Percentiles rank a stretch among this genome's conserved stretches.
These are phyloP conservation scores for Fusarium tjaetaba DNA, from an alignment of 2,329 filamentous ascomycete genomes.

Conservation along the genomic window DNA sequence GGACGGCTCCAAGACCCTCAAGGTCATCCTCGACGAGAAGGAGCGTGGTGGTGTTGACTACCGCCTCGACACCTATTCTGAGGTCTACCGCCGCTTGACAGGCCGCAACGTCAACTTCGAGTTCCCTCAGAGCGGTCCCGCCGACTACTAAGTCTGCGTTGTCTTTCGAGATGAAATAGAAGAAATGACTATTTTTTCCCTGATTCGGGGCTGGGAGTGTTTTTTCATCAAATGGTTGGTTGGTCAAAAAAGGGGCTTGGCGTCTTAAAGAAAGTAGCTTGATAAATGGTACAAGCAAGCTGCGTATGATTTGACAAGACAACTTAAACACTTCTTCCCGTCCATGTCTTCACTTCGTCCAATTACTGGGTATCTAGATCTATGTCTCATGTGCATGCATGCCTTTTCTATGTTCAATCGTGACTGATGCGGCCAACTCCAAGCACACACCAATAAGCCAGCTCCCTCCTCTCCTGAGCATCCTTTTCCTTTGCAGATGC, in stretches of 20 bases:
- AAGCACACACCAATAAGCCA: constrained; percentile 96
- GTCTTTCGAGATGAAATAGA: constrained; percentile 30
- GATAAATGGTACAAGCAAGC: constrained; percentile 58
- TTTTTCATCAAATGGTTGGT: constrained; percentile 50
- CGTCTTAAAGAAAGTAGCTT: constrained; percentile 63
- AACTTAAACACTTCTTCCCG: constrained; percentile 45
- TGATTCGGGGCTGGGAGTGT: constrained; percentile 46
- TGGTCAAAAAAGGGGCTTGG: constrained; percentile 58
- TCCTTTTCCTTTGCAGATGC: constrained; percentile 64
- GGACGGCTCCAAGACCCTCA: constrained; percentile 97
- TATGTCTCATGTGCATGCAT: constrained; percentile 32
- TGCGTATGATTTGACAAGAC: constrained; percentile 53
- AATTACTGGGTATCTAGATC: constrained; percentile 55
- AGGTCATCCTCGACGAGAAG: constrained; percentile 99
- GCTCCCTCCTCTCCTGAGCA: constrained; percentile 80
- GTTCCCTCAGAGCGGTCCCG: constrained; percentile 86
- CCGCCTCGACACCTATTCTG: constrained; percentile 98
- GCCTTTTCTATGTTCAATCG: constrained; percentile 45
- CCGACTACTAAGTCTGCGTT: constrained; percentile 78
- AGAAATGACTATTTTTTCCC: constrained; percentile 13
- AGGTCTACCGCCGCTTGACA: constrained; percentile 98
- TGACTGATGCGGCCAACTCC: constrained; percentile 83
- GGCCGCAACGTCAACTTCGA: constrained; percentile 97
- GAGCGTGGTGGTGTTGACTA: constrained; percentile 99
- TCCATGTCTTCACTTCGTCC: constrained; percentile 39